phyloP scores from a whole-genome alignment of 78 protist species.

The Isochrysis galbana region DNA sequence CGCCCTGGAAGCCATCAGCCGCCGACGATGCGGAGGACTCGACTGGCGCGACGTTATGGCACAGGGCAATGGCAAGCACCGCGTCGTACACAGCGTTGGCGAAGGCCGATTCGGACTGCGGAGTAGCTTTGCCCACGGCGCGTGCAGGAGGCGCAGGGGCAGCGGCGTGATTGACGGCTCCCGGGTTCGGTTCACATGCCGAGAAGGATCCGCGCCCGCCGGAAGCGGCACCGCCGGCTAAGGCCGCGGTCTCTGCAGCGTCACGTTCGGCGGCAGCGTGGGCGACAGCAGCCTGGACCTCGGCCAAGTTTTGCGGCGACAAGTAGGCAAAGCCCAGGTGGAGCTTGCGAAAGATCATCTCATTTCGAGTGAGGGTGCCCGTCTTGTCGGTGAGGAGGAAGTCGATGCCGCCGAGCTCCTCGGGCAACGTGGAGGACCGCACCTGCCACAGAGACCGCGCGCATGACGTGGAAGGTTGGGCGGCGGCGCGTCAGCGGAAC shows the following conservation, averaged over 20 bases:
- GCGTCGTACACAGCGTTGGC: background rate
- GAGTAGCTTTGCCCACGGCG: too few relatives aligned
- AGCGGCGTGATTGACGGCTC: too few relatives aligned
- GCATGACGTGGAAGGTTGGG: too few relatives aligned
- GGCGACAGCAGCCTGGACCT: background rate
- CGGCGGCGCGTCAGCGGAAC: too few relatives aligned
- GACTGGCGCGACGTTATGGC: constrained; percentile 91
- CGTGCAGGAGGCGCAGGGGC: too few relatives aligned
- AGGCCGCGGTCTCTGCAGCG: too few relatives aligned
- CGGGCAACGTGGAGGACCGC: constrained; percentile 90
- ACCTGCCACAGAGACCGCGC: constrained; percentile 61
- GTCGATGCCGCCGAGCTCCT: constrained; percentile 94
- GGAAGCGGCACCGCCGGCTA: too few relatives aligned
- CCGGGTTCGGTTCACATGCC: too few relatives aligned
- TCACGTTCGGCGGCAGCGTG: background rate
- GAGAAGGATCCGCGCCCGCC: background rate
- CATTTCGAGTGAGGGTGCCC: constrained; percentile 93
- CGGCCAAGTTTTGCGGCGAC: background rate
- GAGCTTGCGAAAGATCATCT: constrained; percentile 83
- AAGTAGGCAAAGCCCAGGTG: constrained; percentile 77
- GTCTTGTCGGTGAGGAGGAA: constrained; percentile 97
- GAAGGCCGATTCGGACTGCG: background rate
- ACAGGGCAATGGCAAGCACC: constrained; percentile 85
- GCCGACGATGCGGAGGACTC: background rate
- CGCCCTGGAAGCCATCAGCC: constrained; percentile 72